A percentile compares a stretch with the other conserved stretches of the same genome.
Conservation (phyloP, 495 filamentous ascomycete genomes). For the Hypoxylon fragiforme region DNA sequence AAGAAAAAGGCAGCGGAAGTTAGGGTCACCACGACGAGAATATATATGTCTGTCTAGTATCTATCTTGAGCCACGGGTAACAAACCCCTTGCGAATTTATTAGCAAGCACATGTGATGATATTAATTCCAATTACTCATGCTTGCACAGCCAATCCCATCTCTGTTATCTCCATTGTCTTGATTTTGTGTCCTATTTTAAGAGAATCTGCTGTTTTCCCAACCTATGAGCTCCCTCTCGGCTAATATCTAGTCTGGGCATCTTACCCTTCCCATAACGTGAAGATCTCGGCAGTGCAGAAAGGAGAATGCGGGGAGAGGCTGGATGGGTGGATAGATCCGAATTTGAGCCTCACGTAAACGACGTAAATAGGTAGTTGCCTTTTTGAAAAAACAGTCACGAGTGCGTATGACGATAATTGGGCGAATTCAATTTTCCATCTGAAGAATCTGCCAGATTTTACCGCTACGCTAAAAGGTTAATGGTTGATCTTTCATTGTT, state of each 20-base stretch:
- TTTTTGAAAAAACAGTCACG: neutral
- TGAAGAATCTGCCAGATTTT: too few relatives aligned
- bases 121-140: too few relatives aligned
- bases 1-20: neutral
- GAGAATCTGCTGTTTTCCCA: constrained; percentile 16
- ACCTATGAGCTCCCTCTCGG: constrained; percentile 23
- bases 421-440: too few relatives aligned
- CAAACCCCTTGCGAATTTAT: too few relatives aligned
- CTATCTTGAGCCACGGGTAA: too few relatives aligned
- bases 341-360: neutral
- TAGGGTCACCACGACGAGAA: neutral
- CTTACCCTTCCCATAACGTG: constrained; percentile 5
- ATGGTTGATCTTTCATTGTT: too few relatives aligned
- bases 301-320: constrained; percentile 23
- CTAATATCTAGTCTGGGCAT: constrained; percentile 19
- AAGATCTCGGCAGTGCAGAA: constrained; percentile 27
- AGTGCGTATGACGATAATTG: neutral
- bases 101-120: too few relatives aligned
- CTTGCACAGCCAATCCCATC: too few relatives aligned
- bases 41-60: too few relatives aligned
- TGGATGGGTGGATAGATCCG: too few relatives aligned
- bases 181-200: neutral
- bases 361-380: neutral
- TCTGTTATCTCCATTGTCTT: too few relatives aligned
- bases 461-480: too few relatives aligned